Evolutionary conservation across 2,329 filamentous ascomycete species (phyloP).

Genomic region (Didymella segeticola): DNA sequence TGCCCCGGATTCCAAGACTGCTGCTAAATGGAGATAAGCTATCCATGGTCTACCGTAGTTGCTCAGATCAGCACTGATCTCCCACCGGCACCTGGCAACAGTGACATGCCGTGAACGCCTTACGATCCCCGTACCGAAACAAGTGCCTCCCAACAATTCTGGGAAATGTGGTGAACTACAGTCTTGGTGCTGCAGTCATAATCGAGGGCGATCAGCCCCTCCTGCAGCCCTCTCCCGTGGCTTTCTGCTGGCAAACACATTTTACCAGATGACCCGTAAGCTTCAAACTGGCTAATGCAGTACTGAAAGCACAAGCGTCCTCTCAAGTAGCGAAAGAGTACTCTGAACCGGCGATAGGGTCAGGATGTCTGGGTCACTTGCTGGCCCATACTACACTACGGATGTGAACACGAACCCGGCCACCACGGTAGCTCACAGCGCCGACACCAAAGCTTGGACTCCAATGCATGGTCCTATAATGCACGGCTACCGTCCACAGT

Average conservation of each 20-base stretch:
- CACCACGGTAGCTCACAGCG: background rate
- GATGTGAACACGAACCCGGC: background rate
- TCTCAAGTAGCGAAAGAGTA: background rate
- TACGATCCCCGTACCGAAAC: background rate
- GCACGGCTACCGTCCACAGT: background rate
- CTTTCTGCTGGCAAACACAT: background rate
- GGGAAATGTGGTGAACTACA: background rate
- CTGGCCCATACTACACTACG: background rate
- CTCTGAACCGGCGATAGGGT: background rate
- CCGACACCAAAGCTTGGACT: background rate
- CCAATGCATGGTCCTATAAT: background rate
- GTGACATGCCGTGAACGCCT: slow-evolving; percentile 12
- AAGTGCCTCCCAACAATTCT: background rate
- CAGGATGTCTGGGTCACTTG: background rate
- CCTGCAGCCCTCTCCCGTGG: background rate
- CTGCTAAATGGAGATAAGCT: background rate
- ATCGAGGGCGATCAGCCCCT: background rate
- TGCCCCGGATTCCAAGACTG: background rate
- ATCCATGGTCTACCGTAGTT: background rate
- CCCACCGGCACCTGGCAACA: background rate
- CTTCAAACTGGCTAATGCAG: background rate
- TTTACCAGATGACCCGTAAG: background rate
- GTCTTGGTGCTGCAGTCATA: background rate
- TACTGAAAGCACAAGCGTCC: background rate
- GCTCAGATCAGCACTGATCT: background rate